Base-by-base conservation (phyloP, 768 basidiomycete genomes). In the Leccinum sublutescens region DNA sequence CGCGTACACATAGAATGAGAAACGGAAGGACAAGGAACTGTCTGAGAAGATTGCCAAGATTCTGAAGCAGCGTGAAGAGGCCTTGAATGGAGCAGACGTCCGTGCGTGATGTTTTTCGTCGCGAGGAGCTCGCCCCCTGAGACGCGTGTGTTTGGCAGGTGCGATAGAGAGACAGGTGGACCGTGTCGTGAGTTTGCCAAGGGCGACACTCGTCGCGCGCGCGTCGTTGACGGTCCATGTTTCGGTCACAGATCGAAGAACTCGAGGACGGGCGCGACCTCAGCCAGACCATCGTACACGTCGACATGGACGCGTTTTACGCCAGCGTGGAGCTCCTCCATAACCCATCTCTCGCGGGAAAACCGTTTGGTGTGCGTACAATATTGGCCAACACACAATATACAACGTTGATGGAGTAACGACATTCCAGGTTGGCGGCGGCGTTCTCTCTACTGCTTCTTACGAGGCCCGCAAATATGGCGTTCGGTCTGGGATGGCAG, bases 261-360 rank as follows among this genome's bases (percentile, higher is more conserved):
- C 78, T 96, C 4, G 93, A 96, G 71, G 74, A 79, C 2, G 79
- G 83, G 52, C 78, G 95, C 50, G 94, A 98, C 70, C 75, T 98
- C 29, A 82, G 82, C 2, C 91, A 95, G 71, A 82, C 76, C 19
- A 91, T 99, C 60, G 91, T 98, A 5, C 95, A 98, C 69, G 87
- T 97, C 31, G 97, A 99, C 68, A 94, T 95, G 85, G 96, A 98
- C 71, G 93, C 93, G 4, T 97, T 96, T 75, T 95, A 82, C 63
- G 90, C 91, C 11, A 90, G 81, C 52, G 91, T 93, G 1, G 92
- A 94, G 69, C 74, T 88, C 1, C 79, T 89, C 21, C 77, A 86
- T 63, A 75, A 89, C 63, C 87, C 85, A 15, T 75, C 75, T 64
- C 83, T 89, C 38, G 75, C 78, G 33, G 88, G 84, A 19, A 92